Evolutionary conservation across 352 stramenopile genomes (phyloP), one percentile per base, ranked within the genome.

Genomic region (Phytophthora capsici): DNA sequence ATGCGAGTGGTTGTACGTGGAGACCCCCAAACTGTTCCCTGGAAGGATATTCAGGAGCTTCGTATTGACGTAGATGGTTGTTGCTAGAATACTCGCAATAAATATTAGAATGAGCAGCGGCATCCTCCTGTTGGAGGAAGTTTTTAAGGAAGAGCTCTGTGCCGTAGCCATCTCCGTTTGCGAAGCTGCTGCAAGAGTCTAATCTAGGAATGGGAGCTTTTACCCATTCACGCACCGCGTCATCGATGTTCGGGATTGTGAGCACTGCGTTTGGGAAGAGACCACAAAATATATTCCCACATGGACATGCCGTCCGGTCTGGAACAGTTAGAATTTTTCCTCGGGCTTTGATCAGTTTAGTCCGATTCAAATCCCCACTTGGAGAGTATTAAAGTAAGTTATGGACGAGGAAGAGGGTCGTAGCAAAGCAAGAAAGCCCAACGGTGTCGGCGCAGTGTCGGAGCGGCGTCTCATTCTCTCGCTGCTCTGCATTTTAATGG

Each of bases 21-120:
- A 58, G 26, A 8, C n/a, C 9, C 47, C 57, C 28, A 72, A 50
- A 7, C 64, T 66, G 52, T 72, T 50, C 16, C 51, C 63, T 9
- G 50, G 44, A 32, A 58, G 57, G 38, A 68, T 41, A 32, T 14
- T 60, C 28, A 53, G 50, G 28, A 72, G 57, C 44, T n/a, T 54
- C 0, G 32, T 59, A 30, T 72, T 72, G 44, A 72, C 48, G 44
- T 63, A 72, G 52, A 72, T 55, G 8, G 64, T 68, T 4, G 64
- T 56, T 14, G 20, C 17, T 12, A 72, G 22, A 17, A 72, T 28
- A 7, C n/a, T 44, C 13, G 36, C 32, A 0, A 59, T 19, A 13
- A 10, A 25, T 22, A 46, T 30, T 0, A 68, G 36, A 19, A 59
- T 36, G 20, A 72, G 12, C 30, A 59, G 19, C 3, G 50, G 46